phyloP scores from a whole-genome alignment of 768 basidiomycete species.

The Leccinum broughii region DNA sequence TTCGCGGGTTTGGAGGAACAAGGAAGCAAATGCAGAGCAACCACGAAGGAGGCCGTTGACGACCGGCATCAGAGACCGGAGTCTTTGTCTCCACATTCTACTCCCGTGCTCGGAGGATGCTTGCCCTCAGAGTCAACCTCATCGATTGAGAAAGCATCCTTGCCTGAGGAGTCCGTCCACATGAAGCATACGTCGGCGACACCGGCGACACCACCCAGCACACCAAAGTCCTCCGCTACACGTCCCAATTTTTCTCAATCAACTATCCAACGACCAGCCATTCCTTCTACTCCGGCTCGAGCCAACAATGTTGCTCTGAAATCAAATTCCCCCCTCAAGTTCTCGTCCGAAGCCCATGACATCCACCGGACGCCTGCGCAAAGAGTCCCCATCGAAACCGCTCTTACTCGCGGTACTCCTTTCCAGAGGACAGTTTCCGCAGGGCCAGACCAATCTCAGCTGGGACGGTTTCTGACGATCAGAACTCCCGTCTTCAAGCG shows the following conservation, averaged over 20 bases:
- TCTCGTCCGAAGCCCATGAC: slow-evolving; percentile 38
- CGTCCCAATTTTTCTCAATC: slow-evolving; percentile 21
- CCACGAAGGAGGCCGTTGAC: background rate
- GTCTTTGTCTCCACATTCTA: slow-evolving; percentile 63
- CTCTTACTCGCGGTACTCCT: slow-evolving; percentile 48
- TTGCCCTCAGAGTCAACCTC: slow-evolving; percentile 24
- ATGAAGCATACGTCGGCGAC: slow-evolving; percentile 15
- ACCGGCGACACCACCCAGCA: slow-evolving; percentile 23
- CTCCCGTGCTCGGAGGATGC: slow-evolving; percentile 40
- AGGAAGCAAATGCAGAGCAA: slow-evolving; percentile 39
- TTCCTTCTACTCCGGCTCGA: slow-evolving; percentile 33
- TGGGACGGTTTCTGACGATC: slow-evolving; percentile 15
- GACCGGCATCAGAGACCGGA: slow-evolving; percentile 44
- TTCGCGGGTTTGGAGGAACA: background rate
- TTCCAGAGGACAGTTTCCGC: slow-evolving; percentile 44
- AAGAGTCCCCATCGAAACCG: slow-evolving; percentile 57
- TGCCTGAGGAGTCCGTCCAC: slow-evolving; percentile 7
- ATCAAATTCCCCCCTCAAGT: slow-evolving; percentile 34
- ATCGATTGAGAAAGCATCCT: slow-evolving; percentile 13
- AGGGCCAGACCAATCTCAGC: slow-evolving; percentile 21
- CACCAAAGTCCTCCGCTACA: slow-evolving; percentile 12
- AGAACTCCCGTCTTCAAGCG: slow-evolving; percentile 42
- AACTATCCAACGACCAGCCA: slow-evolving; percentile 27
- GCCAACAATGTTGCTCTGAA: slow-evolving; percentile 10
- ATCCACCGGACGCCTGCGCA: slow-evolving; percentile 59